These are phyloP conservation scores for Cenchrus purpureus DNA, from an alignment of 176 grass and related monocot species.

Conservation along the genomic window DNA sequence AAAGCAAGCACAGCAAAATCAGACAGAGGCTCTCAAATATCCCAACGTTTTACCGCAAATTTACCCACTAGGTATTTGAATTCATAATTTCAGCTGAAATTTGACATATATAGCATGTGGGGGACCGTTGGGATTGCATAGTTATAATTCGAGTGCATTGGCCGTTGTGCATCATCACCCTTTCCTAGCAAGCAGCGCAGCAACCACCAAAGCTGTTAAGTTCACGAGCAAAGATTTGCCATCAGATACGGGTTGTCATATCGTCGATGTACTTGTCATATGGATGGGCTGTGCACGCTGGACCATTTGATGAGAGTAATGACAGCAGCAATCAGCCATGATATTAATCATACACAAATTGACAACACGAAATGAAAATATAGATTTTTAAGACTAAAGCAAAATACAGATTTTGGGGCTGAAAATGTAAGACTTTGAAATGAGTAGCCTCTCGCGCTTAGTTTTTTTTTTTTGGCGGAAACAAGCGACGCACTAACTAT, in stretches of 20 bases:
- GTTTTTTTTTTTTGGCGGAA: too few species aligned
- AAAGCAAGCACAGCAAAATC: too few species aligned
- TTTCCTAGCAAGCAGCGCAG: not conserved
- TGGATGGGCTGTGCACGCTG: not conserved
- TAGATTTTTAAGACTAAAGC: too few species aligned
- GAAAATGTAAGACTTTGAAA: too few species aligned
- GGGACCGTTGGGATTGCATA: not conserved
- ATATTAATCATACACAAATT: too few species aligned
- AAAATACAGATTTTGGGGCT: too few species aligned
- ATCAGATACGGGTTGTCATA: not conserved
- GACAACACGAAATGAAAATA: too few species aligned
- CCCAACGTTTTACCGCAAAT: not conserved
- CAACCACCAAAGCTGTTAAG: constrained; percentile 5
- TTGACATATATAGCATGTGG: not conserved
- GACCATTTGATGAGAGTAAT: not conserved
- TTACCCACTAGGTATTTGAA: not conserved
- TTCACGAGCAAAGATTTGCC: not conserved
- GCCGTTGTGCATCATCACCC: not conserved
- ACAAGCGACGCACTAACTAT: too few species aligned
- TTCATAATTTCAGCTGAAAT: not conserved
- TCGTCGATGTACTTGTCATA: not conserved
- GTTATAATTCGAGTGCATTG: too few species aligned
- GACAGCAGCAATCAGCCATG: not conserved
- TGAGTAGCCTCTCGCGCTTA: too few species aligned
- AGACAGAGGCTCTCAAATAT: too few species aligned